Conservation (phyloP, 192 early-diverging fungal species). For the Ambispora gerdemannii region DNA sequence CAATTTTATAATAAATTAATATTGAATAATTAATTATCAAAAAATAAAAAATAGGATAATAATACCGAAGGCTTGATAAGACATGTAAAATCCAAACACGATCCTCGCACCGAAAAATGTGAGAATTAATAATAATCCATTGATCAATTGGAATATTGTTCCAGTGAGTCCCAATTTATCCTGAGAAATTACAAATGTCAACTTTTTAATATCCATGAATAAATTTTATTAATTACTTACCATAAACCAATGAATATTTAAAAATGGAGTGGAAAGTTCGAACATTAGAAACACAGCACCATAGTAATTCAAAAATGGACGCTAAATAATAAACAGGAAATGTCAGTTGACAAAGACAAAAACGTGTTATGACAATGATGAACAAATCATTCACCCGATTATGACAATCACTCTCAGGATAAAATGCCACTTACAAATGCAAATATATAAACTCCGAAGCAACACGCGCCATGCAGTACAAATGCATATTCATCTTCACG, state of each 20-base stretch:
- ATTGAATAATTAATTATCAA: background rate
- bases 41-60: constrained; percentile 1
- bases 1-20: background rate
- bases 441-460: constrained; percentile 72
- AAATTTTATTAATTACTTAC: constrained; percentile 13
- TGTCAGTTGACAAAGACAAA: background rate
- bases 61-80: constrained; percentile 58
- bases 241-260: constrained; percentile 86
- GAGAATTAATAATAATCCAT: constrained; percentile 73
- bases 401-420: too few species aligned
- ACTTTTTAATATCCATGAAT: background rate
- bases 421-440: constrained; percentile 58
- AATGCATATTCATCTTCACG: constrained; percentile 74
- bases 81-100: constrained; percentile 73
- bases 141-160: constrained; percentile 70
- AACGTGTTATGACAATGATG: too few species aligned
- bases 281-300: constrained; percentile 86
- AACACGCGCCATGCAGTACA: constrained; percentile 75
- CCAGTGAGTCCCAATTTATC: constrained; percentile 90
- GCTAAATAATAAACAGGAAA: constrained; percentile 38
- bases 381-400: too few species aligned
- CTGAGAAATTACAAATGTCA: constrained; percentile 29
- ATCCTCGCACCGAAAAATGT: constrained; percentile 77
- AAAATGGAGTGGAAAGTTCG: constrained; percentile 86
- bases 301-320: constrained; percentile 83